Conservation (phyloP, 441 rosid species). For the Gossypium schwendimanii region DNA sequence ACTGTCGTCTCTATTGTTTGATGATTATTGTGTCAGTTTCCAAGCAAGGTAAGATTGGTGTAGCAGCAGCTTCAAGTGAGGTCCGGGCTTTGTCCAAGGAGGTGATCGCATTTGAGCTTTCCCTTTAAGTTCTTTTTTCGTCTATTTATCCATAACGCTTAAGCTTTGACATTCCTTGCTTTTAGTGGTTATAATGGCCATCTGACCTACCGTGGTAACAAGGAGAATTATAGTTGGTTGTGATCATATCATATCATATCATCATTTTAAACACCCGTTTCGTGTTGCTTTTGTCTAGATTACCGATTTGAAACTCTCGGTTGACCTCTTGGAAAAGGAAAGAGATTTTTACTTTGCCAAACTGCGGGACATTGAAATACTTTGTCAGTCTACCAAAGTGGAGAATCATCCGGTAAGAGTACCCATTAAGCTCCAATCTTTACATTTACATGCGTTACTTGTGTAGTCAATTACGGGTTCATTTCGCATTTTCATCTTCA, state of each 20-base stretch:
- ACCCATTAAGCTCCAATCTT: neutral
- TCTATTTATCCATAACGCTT: neutral
- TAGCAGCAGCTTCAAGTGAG: conserved; percentile 28
- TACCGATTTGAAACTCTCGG: conserved; percentile 67
- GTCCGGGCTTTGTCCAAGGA: conserved; percentile 64
- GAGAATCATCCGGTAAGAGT: conserved; percentile 57
- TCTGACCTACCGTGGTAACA: neutral
- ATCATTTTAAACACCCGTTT: neutral
- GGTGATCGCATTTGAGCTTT: conserved; percentile 33
- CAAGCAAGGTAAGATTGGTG: conserved; percentile 37
- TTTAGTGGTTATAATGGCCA: conserved; percentile 1
- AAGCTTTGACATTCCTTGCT: neutral
- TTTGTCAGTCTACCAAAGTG: conserved; percentile 70
- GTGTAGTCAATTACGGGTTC: neutral
- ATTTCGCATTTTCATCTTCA: neutral
- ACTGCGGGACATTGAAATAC: conserved; percentile 53
- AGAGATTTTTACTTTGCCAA: conserved; percentile 92
- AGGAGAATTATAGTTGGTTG: neutral
- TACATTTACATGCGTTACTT: neutral
- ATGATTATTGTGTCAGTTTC: conserved; percentile 35
- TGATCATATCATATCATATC: neutral
- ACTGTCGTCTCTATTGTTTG: conserved; percentile 9
- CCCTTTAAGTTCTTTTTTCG: neutral
- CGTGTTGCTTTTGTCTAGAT: conserved; percentile 35
- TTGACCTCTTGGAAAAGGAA: conserved; percentile 74